Evolutionary conservation across 768 basidiomycete species (phyloP), one percentile per base, ranked within the genome.

Genomic region (Hemileccinum impolitum): DNA sequence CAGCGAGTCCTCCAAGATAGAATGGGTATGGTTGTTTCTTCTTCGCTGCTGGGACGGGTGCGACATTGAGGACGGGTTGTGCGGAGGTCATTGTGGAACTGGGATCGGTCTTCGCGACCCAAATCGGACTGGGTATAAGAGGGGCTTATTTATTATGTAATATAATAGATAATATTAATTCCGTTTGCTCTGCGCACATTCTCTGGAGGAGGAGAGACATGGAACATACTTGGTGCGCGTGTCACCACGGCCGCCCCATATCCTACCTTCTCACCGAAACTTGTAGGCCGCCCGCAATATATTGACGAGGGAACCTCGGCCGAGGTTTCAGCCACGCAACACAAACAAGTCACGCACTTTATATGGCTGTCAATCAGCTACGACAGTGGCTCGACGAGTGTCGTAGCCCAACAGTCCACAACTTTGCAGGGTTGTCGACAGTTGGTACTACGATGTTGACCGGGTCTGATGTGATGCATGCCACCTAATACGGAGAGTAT

Each of bases 1-100:
- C 89, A 37, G 90, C 90, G 30, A 91, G 67, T 79, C 89, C 90
- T 64, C 90, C 90, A 8, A 92, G 76, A 79, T 87, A 92, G 72
- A 90, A 90, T 11, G 90, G 90, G 67, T 92, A 87, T 14, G 87
- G 87, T 67, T 81, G 67, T 72, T 88, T 89, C 66, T 73, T 74
- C 52, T 58, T 58, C 23, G 35, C 26, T 18, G 44, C 26, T 1
- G 56, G 34, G 36, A 44, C 15, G 17, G 50, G 17, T 9, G 21
- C 3, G 12, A 2, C 61, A 55, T 57, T 50, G 35, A 45, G 7
- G 48, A 43, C 38, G 23, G 60, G 37, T 40, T 39, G 48, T 32
- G 28, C n/a, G 31, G 54, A 36, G 36, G 58, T 18, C 63, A 62
- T 64, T 9, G 50, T 48, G 48, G 47, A 37, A n/a, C n/a, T 26